Base-by-base conservation (phyloP, 148 eudicot genomes). In the Nepenthes mirabilis region DNA sequence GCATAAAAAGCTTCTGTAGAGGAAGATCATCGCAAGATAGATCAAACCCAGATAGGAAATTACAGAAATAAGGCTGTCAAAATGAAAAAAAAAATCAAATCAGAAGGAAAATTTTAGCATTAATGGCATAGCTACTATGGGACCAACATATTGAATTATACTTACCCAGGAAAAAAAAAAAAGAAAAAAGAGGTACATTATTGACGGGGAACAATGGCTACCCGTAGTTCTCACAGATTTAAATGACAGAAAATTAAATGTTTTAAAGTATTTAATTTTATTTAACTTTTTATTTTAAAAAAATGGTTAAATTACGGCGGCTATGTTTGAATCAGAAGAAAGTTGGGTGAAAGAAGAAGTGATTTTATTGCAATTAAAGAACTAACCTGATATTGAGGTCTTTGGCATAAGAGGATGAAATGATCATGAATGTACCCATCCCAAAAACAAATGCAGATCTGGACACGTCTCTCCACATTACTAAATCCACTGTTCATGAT, bases 371-470 rank as follows among this genome's bases (percentile, higher is more conserved):
- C 0, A 14, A 45, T 5, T 5, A 13, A 0, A 47, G 8, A 35
- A 14, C n/a, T 60, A 37, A 86, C 93, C 93, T 83, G 74, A 83
- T 76, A 60, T 79, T 73, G 55, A 81, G 69, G 62, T 83, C 86
- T 72, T 73, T 69, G 5, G 88, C 75, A 60, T 71, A 86, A 36
- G 86, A 86, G 58, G 80, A 77, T 63, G 93, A 82, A 54, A 80
- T 65, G 59, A 78, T 80, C 63, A 73, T 33, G 63, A 86, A 86
- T 60, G 88, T 78, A 58, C 88, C 93, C 32, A 78, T 48, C 36
- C 93, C 93, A 43, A 86, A 86, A 9, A 82, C 43, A 43, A 86
- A 83, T 77, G 93, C 79, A 52, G 88, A 80, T 78, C 61, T 86
- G 8, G 93, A 80, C 66, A 63, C 72, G 56, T 86, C 88, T 70